Percentiles rank a stretch among this genome's conserved stretches.
Conservation (phyloP, 2,329 filamentous ascomycete species). For the Diaporthe longicolla region DNA sequence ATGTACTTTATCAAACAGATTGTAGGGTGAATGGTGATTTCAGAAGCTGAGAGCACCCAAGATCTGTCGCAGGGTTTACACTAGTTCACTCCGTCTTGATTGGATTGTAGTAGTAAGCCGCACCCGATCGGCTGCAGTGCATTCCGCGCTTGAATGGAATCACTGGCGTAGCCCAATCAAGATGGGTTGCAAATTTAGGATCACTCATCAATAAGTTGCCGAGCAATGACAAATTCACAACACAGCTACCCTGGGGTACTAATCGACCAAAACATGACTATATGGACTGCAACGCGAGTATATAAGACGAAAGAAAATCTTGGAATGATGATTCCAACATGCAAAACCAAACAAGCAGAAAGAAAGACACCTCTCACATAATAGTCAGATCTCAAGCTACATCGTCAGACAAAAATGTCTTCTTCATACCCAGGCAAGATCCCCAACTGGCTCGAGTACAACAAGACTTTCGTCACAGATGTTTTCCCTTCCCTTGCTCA, state of each 20-base stretch:
- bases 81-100: too few relatives aligned
- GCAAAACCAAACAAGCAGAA: not conserved
- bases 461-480: slow-evolving; percentile 31
- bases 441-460: slow-evolving; percentile 35
- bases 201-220: slow-evolving; percentile 21
- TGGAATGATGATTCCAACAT: not conserved
- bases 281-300: not conserved
- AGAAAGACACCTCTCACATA: not conserved
- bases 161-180: not conserved
- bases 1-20: too few relatives aligned
- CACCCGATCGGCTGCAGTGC: too few relatives aligned
- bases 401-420: slow-evolving; percentile 8
- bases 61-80: too few relatives aligned
- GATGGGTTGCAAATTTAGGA: not conserved
- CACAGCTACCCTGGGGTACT: not conserved
- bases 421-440: slow-evolving; percentile 16
- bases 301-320: not conserved
- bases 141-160: too few relatives aligned
- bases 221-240: slow-evolving; percentile 17
- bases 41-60: too few relatives aligned
- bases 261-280: too few relatives aligned
- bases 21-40: too few relatives aligned
- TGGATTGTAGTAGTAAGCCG: too few relatives aligned
- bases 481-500: slow-evolving; percentile 26
- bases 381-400: not conserved